Evolutionary conservation across 2,329 filamentous ascomycete species (phyloP), one percentile per base, ranked within the genome.

Genomic region (Dactylellina drechsleri): DNA sequence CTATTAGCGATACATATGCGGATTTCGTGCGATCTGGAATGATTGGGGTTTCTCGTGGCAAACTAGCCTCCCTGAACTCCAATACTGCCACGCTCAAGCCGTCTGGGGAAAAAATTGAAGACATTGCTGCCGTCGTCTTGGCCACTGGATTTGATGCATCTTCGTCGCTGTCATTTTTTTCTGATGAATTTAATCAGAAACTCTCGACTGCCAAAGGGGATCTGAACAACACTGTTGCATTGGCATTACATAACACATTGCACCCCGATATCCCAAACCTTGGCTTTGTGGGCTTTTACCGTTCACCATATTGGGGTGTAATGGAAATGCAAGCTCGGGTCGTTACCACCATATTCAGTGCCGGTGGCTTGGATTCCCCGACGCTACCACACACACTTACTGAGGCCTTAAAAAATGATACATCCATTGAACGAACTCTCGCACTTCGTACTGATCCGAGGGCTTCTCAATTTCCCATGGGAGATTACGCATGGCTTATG

Each of bases 281-380:
- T 0, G 91, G 91, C 0, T 93, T 95, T 78, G 89, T 95, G 0
- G 92, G 92, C 0, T 92, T 93, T 81, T 96, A 96, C 80, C 87
- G 92, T 75, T 91, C 91, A 0, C 91, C 92, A 0, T 95, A 92
- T 80, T 96, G 92, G 92, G 90, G 90, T 0, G 88, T 93, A 0
- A 92, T 94, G 86, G 92, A 95, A 81, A 91, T 93, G 90, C 92
- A 96, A 82, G 89, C 92, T 1, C 86, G 90, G 0, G 86, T 91
- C 76, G 83, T 93, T 4, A 85, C 89, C 0, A 81, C 85, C 12
- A 80, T 87, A 10, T 93, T 91, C 90, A 81, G 79, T 2, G 66
- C 15, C 13, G 81, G 77, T 77, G 80, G 61, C 16, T 78, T 79
- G 56, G 67, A 0, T 75, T 81, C 2, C 79, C 80, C 41, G 59